Evolutionary conservation across 2,329 filamentous ascomycete species (phyloP), one percentile per base, ranked within the genome.

Genomic region (Colletotrichum liaoningense): DNA sequence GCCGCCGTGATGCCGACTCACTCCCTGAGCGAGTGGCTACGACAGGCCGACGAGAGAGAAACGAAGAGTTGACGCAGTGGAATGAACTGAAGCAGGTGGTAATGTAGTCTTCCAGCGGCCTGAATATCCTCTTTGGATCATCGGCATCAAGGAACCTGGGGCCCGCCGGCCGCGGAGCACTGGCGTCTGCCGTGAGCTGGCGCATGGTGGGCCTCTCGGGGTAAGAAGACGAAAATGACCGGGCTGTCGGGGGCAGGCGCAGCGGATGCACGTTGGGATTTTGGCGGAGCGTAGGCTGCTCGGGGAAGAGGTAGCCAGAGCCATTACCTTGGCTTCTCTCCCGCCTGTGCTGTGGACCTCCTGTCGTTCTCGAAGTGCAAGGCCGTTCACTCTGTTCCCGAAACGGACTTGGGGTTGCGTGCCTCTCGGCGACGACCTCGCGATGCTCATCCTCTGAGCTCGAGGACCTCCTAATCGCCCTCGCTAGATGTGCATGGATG

Each of bases 51-150:
- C 74, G 82, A 1, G 88, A 88, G 49, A 88, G 84, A 79, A 98
- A 98, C 0, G 95, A 95, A 16, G 85, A 86, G 80, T 97, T 97
- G n/a, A 98, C 83, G 75, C 89, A 92, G 65, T 93, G 88, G 76
- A 91, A 91, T 0, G 92, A 91, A 67, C 89, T 88, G 77, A 97
- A 94, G 76, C 89, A 93, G 24, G 84, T 81, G 63, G 91, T 84
- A 54, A 98, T 88, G 79, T 97, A 96, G 74, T 95, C 93, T 82
- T 97, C 94, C 16, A 98, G 80, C 5, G 88, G 88, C 73, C 90
- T 92, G 81, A 98, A 98, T 12, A 96, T 90, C 49, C 85, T 86
- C 78, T 88, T 91, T 3, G 87, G 82, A 4, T 86, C 87, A 55
- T 76, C 72, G 19, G 76, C 76, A 1, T 69, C 76, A 60, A 72